Conservation (phyloP, 805 yeast genomes). For the Spathaspora passalidarum region DNA sequence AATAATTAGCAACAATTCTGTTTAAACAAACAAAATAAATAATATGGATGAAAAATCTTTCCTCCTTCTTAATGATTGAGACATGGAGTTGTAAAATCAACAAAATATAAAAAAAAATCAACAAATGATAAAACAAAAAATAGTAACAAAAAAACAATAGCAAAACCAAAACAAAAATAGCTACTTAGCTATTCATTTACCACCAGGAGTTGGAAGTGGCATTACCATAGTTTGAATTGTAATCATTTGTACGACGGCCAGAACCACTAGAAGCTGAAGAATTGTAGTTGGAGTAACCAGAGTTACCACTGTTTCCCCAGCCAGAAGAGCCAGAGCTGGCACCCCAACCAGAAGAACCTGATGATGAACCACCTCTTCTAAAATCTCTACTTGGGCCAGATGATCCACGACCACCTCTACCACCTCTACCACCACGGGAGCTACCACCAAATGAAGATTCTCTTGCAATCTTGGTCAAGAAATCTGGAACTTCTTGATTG, state of each 20-base stretch:
- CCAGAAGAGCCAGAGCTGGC: slow-evolving; percentile 12
- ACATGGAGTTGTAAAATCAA: slow-evolving; percentile 7
- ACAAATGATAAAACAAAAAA: slow-evolving; percentile 2
- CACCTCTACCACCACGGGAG: slow-evolving; percentile 26
- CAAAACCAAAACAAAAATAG: slow-evolving; percentile 5
- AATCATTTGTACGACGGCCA: slow-evolving; percentile 14
- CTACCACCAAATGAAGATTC: slow-evolving; percentile 56
- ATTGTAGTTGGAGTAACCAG: slow-evolving; percentile 14
- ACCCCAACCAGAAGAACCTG: slow-evolving; percentile 22
- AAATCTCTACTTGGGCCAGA: slow-evolving; percentile 49
- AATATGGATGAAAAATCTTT: slow-evolving; percentile 1
- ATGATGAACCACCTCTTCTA: slow-evolving; percentile 37
- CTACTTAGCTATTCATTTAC: slow-evolving; percentile 17
- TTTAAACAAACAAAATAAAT: slow-evolving; percentile 6
- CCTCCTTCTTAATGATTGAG: slow-evolving; percentile 6
- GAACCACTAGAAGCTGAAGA: neutral
- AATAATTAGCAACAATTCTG: neutral
- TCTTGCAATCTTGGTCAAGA: slow-evolving; percentile 76
- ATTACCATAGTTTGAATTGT: slow-evolving; percentile 33
- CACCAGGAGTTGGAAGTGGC: slow-evolving; percentile 41
- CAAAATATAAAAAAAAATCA: slow-evolving; percentile 4
- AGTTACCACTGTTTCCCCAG: slow-evolving; percentile 16
- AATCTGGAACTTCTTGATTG: slow-evolving; percentile 94
- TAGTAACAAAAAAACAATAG: neutral
- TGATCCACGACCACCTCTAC: slow-evolving; percentile 55